These are phyloP conservation scores for Irpex rosettiformis DNA, from an alignment of 1,284 basidiomycete genomes.

Conservation along the genomic window DNA sequence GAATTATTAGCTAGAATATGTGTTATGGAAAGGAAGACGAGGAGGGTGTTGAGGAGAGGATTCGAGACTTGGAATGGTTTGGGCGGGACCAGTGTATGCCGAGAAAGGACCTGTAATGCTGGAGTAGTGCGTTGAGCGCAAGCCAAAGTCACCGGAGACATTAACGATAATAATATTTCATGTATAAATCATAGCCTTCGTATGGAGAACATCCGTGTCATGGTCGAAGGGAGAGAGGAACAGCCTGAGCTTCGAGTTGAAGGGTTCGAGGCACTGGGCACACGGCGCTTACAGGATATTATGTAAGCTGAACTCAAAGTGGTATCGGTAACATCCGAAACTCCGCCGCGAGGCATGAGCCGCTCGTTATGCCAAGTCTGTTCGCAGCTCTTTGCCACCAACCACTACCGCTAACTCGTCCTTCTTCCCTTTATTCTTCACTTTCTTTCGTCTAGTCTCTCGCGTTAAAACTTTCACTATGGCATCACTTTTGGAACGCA, in stretches of 20 bases:
- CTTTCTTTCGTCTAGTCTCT: neutral
- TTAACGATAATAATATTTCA: no score
- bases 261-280: no score
- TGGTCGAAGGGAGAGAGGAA: no score
- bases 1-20: slow-evolving; percentile 35
- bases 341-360: neutral
- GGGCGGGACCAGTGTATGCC: slow-evolving; percentile 38
- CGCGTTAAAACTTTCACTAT: slow-evolving; percentile 5
- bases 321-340: neutral
- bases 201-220: no score
- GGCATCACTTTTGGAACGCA: slow-evolving; percentile 18
- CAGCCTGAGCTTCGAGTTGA: no score
- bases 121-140: no score
- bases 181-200: no score
- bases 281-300: no score
- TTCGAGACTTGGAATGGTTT: slow-evolving; percentile 34
- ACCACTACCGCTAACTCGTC: neutral
- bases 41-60: slow-evolving; percentile 25
- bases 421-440: neutral
- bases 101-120: slow-evolving; percentile 31
- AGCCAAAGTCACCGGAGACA: no score
- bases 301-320: no score
- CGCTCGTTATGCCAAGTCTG: neutral
- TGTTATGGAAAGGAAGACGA: slow-evolving; percentile 32
- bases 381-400: neutral